These are phyloP conservation scores for Royoungia palumana DNA, from an alignment of 768 basidiomycete genomes.

Conservation along the genomic window DNA sequence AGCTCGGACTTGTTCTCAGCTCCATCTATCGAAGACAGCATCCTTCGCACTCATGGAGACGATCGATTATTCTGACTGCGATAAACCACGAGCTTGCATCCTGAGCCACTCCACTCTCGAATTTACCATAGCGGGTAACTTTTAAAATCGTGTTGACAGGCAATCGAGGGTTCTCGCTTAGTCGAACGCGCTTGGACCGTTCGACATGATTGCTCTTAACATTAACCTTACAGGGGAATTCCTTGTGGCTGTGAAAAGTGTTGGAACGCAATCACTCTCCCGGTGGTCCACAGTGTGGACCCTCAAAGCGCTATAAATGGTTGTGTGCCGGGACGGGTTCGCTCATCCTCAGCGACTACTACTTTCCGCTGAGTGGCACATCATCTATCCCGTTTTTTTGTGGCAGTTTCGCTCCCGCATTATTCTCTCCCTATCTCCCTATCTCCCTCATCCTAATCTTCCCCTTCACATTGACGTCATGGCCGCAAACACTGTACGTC, in stretches of 20 bases:
- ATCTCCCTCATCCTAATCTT: neutral
- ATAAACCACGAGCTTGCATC: too few species aligned
- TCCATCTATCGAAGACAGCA: too few species aligned
- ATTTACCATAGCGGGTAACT: neutral
- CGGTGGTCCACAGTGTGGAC: constrained; percentile 6
- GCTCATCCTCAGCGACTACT: constrained; percentile 2
- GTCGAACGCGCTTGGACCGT: constrained; percentile 22
- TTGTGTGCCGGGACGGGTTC: constrained; percentile 1
- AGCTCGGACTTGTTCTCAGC: too few species aligned
- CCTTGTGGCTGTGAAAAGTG: constrained; percentile 14
- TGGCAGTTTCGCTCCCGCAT: too few species aligned
- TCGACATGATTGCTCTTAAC: constrained; percentile 17
- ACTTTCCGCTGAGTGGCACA: neutral
- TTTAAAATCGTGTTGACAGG: constrained; percentile 12
- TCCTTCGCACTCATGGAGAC: too few species aligned
- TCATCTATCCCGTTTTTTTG: neutral
- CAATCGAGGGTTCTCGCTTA: constrained; percentile 25
- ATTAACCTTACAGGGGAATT: constrained; percentile 18
- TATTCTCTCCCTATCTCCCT: neutral
- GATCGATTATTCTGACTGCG: too few species aligned
- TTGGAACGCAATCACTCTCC: constrained; percentile 26
- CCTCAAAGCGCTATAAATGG: constrained; percentile 17
- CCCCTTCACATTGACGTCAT: neutral
- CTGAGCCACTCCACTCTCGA: too few species aligned
- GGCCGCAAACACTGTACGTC: constrained; percentile 3